phyloP scores from a whole-genome alignment of 1,284 basidiomycete genomes.

The Athelia sp. region DNA sequence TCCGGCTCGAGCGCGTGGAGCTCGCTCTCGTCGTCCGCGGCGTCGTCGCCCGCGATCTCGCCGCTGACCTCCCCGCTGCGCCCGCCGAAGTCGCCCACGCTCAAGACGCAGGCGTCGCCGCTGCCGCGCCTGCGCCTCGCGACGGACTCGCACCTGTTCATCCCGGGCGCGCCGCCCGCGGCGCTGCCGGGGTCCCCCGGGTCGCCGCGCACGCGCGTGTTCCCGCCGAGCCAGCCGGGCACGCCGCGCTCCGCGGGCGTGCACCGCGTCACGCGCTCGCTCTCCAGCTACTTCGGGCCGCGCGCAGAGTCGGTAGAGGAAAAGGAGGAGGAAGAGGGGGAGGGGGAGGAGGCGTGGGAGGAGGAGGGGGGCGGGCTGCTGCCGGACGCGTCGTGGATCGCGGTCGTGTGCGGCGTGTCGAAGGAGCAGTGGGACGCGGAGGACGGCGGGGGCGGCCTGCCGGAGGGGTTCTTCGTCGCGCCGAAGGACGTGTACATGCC shows the following conservation, averaged over 20 bases:
- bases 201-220: neutral
- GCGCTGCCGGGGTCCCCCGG: slow-evolving; percentile 1
- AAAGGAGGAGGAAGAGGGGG: too few species aligned
- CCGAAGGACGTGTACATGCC: slow-evolving; percentile 77
- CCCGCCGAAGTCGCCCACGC: neutral
- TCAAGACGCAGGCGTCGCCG: neutral
- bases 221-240: neutral
- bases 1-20: neutral
- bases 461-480: slow-evolving; percentile 69
- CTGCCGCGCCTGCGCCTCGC: slow-evolving; percentile 9
- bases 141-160: slow-evolving; percentile 28
- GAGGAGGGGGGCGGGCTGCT: slow-evolving; percentile 34
- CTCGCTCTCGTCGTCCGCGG: too few species aligned
- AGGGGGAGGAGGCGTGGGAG: slow-evolving; percentile 14
- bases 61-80: neutral
- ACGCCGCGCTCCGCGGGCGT: neutral
- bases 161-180: slow-evolving; percentile 39
- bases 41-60: neutral
- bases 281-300: too few species aligned
- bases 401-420: slow-evolving; percentile 70
- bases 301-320: too few species aligned
- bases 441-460: slow-evolving; percentile 40
- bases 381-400: slow-evolving; percentile 69
- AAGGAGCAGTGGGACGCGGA: slow-evolving; percentile 48
- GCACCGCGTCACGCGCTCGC: too few species aligned